Base-by-base conservation (phyloP, 1,139 yeast species). In the Taiozyma sp. region DNA sequence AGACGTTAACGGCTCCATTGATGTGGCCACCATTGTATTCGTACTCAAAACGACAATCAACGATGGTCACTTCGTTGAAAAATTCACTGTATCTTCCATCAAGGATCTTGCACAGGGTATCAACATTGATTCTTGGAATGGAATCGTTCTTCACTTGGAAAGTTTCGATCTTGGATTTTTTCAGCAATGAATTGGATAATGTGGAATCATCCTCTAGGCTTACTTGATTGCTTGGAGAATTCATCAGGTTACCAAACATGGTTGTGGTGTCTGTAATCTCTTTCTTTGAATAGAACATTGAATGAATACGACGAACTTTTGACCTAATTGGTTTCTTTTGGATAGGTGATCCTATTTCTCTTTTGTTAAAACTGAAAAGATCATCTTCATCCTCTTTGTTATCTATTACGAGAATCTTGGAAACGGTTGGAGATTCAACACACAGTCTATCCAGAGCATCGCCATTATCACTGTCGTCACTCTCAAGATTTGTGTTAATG, bases 21-120 rank as follows among this genome's bases (percentile, higher is more conserved):
- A 93, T 88, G 68, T 95, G 99, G 34, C 99, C 99, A 29, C 99
- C 98, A 41, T 79, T 75, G 66, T 71, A 95, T 68, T 93, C 99
- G 70, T 93, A 93, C 60, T 85, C 89, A 63, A 93, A 93, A 47
- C 99, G 79, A 65, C 98, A 90, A 68, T 93, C 99, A 14, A 95
- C 74, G 37, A 93, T 71, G 8, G 80, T 61, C 47, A 79, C 73
- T 41, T 82, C 80, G 57, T 83, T 84, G 64, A 85, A 91, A 47
- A 72, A 72, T 34, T 75, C 69, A 19, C 67, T 59, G 65, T 77
- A 79, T 16, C 73, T 65, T 43, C 90, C 87, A 53, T 77, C 79
- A 41, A 90, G 67, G 42, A 91, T 78, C 43, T 75, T 75, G 56
- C 79, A 75, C 63, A 93, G 70, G 43, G 90, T 85, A 42, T 75